phyloP scores from a whole-genome alignment of 495 filamentous ascomycete species.

The Talaromyces adpressus region DNA sequence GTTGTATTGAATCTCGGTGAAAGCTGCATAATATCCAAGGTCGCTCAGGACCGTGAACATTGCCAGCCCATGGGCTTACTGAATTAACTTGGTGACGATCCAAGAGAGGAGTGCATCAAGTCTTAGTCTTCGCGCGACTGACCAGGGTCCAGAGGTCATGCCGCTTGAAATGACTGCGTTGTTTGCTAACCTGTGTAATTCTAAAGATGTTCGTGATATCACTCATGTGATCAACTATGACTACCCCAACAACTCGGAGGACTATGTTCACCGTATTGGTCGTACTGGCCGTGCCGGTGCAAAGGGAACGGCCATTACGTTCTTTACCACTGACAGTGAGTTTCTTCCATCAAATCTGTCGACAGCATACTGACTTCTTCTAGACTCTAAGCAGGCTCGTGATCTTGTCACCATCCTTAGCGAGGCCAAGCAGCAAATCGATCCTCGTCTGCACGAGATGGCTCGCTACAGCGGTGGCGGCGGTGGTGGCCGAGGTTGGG shows the following conservation, averaged over 20 bases:
- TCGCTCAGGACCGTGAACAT: conserved; percentile 67
- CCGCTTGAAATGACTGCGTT: conserved; percentile 34
- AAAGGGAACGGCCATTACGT: conserved; percentile 80
- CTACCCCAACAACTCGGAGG: conserved; percentile 99
- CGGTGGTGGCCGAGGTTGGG: conserved; percentile 59
- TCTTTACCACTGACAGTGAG: conserved; percentile 98
- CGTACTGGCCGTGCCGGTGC: conserved; percentile 90
- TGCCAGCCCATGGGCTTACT: conserved; percentile 41
- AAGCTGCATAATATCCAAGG: conserved; percentile 61
- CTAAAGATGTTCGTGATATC: conserved; percentile 98
- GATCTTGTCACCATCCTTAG: conserved; percentile 87
- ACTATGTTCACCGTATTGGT: conserved; percentile 96
- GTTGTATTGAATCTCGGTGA: conserved; percentile 62
- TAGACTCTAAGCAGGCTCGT: conserved; percentile 94
- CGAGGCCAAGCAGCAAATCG: conserved; percentile 98
- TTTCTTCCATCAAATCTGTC: conserved; percentile 16
- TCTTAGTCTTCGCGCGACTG: conserved; percentile 46
- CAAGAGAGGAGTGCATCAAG: conserved; percentile 65
- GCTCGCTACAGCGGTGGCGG: conserved; percentile 85
- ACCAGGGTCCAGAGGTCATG: conserved; percentile 47
- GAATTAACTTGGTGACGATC: conserved; percentile 18
- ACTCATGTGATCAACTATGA: conserved; percentile 99
- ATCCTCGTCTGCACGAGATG: conserved; percentile 94
- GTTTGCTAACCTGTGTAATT: conserved; percentile 68
- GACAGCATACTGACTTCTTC: conserved; percentile 15